Evolutionary conservation across 2,329 filamentous ascomycete species (phyloP).

Genomic region (Phaeophleospora eucalypticola): DNA sequence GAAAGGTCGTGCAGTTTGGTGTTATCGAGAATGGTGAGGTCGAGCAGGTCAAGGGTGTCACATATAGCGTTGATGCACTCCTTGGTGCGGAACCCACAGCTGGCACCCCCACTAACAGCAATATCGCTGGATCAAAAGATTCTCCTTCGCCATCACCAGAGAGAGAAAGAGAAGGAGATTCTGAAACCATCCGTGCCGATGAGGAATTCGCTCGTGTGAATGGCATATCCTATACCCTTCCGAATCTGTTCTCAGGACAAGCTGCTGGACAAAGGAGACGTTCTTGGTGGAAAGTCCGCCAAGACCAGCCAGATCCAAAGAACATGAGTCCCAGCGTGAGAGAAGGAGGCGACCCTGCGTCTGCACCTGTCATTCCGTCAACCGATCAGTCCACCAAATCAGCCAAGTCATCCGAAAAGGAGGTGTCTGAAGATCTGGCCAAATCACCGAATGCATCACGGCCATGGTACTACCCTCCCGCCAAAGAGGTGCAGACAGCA

Average conservation of each 20-base stretch:
- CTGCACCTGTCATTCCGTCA: constrained; percentile 35
- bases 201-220: constrained; percentile 94
- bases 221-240: constrained; percentile 90
- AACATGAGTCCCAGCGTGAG: constrained; percentile 14
- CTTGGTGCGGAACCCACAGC: constrained; percentile 59
- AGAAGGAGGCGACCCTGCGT: constrained; percentile 10
- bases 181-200: constrained; percentile 68
- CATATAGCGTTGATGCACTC: constrained; percentile 90
- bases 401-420: constrained; percentile 68
- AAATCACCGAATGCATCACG: constrained; percentile 55
- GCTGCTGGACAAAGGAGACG: constrained; percentile 13
- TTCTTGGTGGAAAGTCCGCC: constrained; percentile 29
- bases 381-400: constrained; percentile 68
- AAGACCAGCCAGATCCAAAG: constrained; percentile 23
- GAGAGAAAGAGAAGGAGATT: constrained; percentile 39
- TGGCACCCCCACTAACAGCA: constrained; percentile 38
- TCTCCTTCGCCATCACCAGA: constrained; percentile 31
- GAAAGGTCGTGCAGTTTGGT: constrained; percentile 85
- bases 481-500: constrained; percentile 50
- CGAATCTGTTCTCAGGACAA: constrained; percentile 75
- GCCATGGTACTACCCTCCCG: constrained; percentile 45
- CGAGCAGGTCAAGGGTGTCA: constrained; percentile 98
- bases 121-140: constrained; percentile 35
- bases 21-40: constrained; percentile 90
- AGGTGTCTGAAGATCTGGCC: constrained; percentile 80